Evolutionary conservation across 495 filamentous ascomycete species (phyloP), one percentile per base, ranked within the genome.

Genomic region (Talaromyces trachyspermus): DNA sequence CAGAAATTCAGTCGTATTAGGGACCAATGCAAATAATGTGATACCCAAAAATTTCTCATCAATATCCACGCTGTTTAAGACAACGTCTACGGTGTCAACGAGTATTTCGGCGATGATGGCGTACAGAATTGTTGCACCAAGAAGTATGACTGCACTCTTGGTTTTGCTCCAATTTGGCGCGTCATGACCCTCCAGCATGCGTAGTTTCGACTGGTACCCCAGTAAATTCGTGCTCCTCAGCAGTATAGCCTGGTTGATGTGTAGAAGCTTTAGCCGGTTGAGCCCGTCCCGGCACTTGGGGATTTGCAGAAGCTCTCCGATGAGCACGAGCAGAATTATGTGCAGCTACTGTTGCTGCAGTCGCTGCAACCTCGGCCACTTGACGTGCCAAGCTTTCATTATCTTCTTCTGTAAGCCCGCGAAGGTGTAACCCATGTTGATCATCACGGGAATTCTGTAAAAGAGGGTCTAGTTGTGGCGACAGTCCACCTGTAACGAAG

Each of bases 11-110:
- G 92, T 99, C 14, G 92, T 97, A 62, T 97, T 99, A 1, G 92
- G 92, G 20, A 99, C 92, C 49, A 99, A 74, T 6, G 94, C 91
- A 59, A 99, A 99, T 36, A 99, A 72, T 25, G 94, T 97, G 51
- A 99, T 95, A 35, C 92, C 92, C 42, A 99, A 75, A 65, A 99
- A 99, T 61, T 99, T 99, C 58, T 96, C 90, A 58, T 96, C 89
- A 57, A 99, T 86, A 36, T 90, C 83, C 29, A 92, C 82, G 59
- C 84, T 86, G 49, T 88, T 79, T 37, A 99, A 65, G 5, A 99
- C 94, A 9, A 91, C 85, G 59, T 99, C 92, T 7, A 99, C 92
- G 0, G 89, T 97, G 59, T 94, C 83, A 36, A 99, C 92, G 15
- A 99, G 70, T 29, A 99, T 96, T 67, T 99, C 92, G 15, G 92